A percentile compares a stretch with the other conserved stretches of the same genome.
Conservation (phyloP, 768 basidiomycete species). For the Pulveroboletus frians region DNA sequence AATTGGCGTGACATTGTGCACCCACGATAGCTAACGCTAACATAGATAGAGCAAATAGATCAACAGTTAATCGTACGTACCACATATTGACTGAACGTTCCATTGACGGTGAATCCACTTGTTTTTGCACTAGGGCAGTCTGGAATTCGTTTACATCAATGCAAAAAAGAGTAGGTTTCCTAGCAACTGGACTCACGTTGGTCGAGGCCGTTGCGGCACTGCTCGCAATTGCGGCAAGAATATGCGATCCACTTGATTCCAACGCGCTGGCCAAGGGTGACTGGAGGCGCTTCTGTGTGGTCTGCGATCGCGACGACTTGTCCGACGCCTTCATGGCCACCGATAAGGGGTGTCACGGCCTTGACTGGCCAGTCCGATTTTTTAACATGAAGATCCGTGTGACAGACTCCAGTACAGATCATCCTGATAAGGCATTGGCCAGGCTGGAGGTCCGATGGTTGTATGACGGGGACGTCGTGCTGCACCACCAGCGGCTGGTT, state of each 20-base stretch:
- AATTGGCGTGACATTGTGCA: constrained; percentile 72
- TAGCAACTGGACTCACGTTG: constrained; percentile 45
- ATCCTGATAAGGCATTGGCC: constrained; percentile 76
- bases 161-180: neutral
- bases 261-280: constrained; percentile 74
- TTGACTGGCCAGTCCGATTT: constrained; percentile 76
- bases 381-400: constrained; percentile 76
- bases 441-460: constrained; percentile 49
- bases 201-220: constrained; percentile 71
- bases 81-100: constrained; percentile 70
- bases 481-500: too few relatives aligned
- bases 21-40: constrained; percentile 54
- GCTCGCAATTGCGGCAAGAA: constrained; percentile 70
- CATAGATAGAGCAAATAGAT: neutral
- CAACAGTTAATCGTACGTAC: constrained; percentile 29
- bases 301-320: constrained; percentile 73
- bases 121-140: constrained; percentile 56
- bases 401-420: constrained; percentile 78
- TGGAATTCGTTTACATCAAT: constrained; percentile 16
- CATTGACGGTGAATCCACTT: constrained; percentile 72
- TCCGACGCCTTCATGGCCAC: constrained; percentile 85
- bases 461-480: too few relatives aligned
- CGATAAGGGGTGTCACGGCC: constrained; percentile 62
- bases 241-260: constrained; percentile 74
- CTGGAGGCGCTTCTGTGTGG: constrained; percentile 50